These are phyloP conservation scores for Botryobasidium botryosum DNA, from an alignment of 768 basidiomycete species.

Conservation along the genomic window DNA sequence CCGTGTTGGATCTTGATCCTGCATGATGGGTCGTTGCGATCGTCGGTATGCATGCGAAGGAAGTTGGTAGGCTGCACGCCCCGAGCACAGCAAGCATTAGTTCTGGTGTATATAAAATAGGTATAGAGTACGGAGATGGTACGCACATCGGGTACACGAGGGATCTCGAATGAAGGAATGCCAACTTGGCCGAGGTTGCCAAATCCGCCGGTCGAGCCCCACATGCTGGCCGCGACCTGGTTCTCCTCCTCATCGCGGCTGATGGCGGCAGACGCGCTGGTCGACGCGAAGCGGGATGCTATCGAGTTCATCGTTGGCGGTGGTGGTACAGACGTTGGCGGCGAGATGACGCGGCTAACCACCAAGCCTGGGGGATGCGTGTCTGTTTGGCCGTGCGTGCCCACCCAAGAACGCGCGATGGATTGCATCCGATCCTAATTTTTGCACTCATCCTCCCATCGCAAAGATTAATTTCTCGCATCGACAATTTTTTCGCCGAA, in stretches of 20 bases:
- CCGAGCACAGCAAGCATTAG: neutral
- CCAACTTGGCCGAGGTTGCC: constrained; percentile 52
- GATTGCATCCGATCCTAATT: no score
- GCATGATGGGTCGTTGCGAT: constrained; percentile 84
- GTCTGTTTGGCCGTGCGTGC: no score
- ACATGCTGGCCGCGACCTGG: constrained; percentile 47
- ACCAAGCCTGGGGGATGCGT: no score
- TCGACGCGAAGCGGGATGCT: constrained; percentile 11
- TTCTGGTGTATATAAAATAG: neutral
- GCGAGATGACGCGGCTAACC: no score
- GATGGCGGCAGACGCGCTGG: constrained; percentile 2
- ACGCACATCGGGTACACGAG: constrained; percentile 61
- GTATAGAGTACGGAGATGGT: constrained; percentile 1
- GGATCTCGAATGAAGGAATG: constrained; percentile 53
- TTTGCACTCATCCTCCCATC: no score
- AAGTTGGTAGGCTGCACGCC: constrained; percentile 65
- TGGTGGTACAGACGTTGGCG: no score
- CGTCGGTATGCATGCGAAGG: constrained; percentile 85
- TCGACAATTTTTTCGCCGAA: no score
- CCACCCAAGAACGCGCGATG: no score
- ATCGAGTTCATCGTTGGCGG: constrained; percentile 11
- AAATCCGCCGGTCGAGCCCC: constrained; percentile 75
- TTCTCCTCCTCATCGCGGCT: constrained; percentile 35
- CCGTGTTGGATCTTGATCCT: constrained; percentile 98
- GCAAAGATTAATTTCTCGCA: no score